These are phyloP conservation scores for Vachellia collinsii DNA, from an alignment of 306 rosid species.

Conservation along the genomic window DNA sequence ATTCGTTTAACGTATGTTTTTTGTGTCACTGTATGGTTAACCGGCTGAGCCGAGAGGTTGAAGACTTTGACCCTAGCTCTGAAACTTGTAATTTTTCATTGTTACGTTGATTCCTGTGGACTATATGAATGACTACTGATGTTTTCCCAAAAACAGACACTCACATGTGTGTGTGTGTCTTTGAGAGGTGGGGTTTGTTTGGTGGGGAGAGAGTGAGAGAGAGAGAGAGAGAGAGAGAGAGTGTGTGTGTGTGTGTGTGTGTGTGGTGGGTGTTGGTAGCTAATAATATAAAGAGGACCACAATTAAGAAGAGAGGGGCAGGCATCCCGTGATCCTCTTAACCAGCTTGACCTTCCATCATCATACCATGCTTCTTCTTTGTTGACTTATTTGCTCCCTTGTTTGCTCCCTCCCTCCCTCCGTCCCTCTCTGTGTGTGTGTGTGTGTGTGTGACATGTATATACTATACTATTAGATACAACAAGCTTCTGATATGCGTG, in stretches of 20 bases:
- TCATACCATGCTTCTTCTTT: neutral
- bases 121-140: neutral
- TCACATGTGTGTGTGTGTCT: neutral
- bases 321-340: conserved; percentile 10
- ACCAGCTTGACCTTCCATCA: neutral
- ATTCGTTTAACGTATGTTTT: neutral
- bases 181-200: neutral
- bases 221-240: neutral
- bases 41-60: neutral
- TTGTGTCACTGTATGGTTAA: neutral
- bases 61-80: neutral
- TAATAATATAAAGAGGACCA: neutral
- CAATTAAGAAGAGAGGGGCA: neutral
- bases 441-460: neutral
- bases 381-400: conserved; percentile 2
- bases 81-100: neutral
- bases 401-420: neutral
- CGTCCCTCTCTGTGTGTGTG: too few species aligned
- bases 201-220: neutral
- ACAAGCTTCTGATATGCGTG: neutral
- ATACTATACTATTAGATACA: neutral
- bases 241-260: neutral
- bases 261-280: neutral
- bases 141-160: neutral
- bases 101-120: neutral